Percentiles rank a stretch among this genome's conserved stretches.
Conservation (phyloP, 768 basidiomycete genomes). For the Terana coerulea region DNA sequence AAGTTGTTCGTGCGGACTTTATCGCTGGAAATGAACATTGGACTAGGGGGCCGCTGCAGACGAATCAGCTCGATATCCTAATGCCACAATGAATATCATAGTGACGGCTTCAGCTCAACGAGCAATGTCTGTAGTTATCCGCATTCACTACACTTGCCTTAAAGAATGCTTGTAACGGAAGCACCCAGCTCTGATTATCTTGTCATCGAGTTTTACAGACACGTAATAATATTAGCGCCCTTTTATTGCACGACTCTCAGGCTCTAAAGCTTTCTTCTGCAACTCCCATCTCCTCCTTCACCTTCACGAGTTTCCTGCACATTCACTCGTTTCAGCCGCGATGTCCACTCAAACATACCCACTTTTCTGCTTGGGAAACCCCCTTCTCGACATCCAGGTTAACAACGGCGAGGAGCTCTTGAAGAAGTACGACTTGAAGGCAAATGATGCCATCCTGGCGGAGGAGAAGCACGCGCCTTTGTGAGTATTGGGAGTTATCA, state of each 20-base stretch:
- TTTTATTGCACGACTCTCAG: conserved; percentile 2
- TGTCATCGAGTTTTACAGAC: too few species aligned
- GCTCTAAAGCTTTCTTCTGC: not conserved
- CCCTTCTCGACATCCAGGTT: conserved; percentile 95
- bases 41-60: conserved; percentile 38
- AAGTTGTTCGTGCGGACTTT: conserved; percentile 58
- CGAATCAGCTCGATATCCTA: conserved; percentile 26
- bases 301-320: not conserved
- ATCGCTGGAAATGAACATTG: conserved; percentile 64
- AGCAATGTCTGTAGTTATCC: too few species aligned
- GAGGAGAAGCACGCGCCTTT: conserved; percentile 84
- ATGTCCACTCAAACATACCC: conserved; percentile 50
- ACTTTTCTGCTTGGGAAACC: conserved; percentile 92
- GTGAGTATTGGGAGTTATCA: conserved; percentile 41
- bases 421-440: conserved; percentile 84
- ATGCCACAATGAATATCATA: too few species aligned
- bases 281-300: not conserved
- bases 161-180: too few species aligned
- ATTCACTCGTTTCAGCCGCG: conserved; percentile 7
- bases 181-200: too few species aligned
- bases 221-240: too few species aligned
- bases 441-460: conserved; percentile 96
- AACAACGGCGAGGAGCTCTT: conserved; percentile 79
- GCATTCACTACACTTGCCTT: too few species aligned
- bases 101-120: too few species aligned